phyloP scores from a whole-genome alignment of 1,139 yeast genomes.

The Hyphopichia pseudoburtonii region DNA sequence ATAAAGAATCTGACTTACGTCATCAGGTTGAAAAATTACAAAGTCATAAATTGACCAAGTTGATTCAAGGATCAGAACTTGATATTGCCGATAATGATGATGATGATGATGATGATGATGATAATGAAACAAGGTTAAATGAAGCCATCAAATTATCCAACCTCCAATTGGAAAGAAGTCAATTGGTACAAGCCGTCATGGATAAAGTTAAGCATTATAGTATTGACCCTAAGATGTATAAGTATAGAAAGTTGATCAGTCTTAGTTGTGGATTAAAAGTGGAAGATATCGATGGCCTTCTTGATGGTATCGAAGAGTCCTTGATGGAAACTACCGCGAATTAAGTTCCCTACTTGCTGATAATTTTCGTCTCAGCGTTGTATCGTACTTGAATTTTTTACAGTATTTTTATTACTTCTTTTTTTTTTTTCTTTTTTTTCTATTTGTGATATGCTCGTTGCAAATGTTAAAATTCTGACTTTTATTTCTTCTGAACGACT shows the following conservation, averaged over 20 bases:
- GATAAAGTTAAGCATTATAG: conserved; percentile 38
- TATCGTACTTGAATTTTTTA: neutral
- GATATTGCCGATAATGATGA: conserved; percentile 9
- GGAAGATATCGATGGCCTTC: conserved; percentile 73
- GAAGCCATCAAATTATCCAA: conserved; percentile 47
- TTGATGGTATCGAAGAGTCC: conserved; percentile 48
- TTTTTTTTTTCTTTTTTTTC: neutral
- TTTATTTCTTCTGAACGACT: too few relatives aligned
- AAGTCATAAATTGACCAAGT: conserved; percentile 28
- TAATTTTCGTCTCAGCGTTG: neutral
- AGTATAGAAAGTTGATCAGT: conserved; percentile 78
- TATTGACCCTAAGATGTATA: conserved; percentile 61
- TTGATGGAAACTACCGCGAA: conserved; percentile 29
- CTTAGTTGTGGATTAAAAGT: conserved; percentile 77
- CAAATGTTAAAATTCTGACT: too few relatives aligned
- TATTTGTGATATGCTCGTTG: too few relatives aligned
- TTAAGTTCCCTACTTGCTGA: neutral
- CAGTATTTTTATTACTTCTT: neutral
- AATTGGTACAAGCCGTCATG: conserved; percentile 39
- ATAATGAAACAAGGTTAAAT: conserved; percentile 21
- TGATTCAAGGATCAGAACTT: conserved; percentile 22
- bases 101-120: conserved; percentile 15
- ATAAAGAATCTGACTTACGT: conserved; percentile 34
- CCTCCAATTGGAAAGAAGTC: conserved; percentile 52
- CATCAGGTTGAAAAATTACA: conserved; percentile 29